Evolutionary conservation across 306 rosid species (phyloP), one percentile per base, ranked within the genome.

Genomic region (Trifolium pratense): DNA sequence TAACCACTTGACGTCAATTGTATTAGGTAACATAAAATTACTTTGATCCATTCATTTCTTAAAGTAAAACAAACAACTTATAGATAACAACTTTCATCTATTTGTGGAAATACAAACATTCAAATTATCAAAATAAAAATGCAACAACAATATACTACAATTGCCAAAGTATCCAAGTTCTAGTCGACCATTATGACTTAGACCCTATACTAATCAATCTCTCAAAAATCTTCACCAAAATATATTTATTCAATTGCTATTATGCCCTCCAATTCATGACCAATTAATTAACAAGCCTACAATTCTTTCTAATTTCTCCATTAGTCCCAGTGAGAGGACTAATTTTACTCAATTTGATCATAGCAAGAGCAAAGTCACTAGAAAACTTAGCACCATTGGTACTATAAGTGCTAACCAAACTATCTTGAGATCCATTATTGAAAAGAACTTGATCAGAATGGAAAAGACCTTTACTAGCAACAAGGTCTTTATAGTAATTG

Each of bases 381-480:
- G 32, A 62, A 29, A 93, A 93, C 1, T 46, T 29, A 15, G 7
- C 69, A 9, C 42, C 18, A 25, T 62, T 83, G 5, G 2, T 40
- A 45, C 89, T 84, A 5, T 90, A 91, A n/a, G 70, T 71, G 62
- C 49, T 76, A 12, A 91, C 98, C 87, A 87, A 58, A 5, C 80
- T 77, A 59, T 89, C 96, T 31, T 89, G 96, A 42, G 89, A 72
- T 0, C 87, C 96, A 57, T 68, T 71, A 56, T 75, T 72, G 82
- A 89, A 89, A 29, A 93, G 87, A 78, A 62, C 85, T 82, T 91
- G 98, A 34, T 93, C 98, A 0, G 98, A 91, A 32, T 78, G 85
- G 34, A 93, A 87, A 9, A 93, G 85, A 1, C 94, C 98, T 13
- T 90, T 91, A 1, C 13, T 39, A 59, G 60, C 74, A 21, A 82